Percentiles rank a stretch among this genome's conserved stretches.
These are phyloP conservation scores for Oryza glaberrima DNA, from an alignment of 176 grass and related monocot genomes.

Conservation along the genomic window DNA sequence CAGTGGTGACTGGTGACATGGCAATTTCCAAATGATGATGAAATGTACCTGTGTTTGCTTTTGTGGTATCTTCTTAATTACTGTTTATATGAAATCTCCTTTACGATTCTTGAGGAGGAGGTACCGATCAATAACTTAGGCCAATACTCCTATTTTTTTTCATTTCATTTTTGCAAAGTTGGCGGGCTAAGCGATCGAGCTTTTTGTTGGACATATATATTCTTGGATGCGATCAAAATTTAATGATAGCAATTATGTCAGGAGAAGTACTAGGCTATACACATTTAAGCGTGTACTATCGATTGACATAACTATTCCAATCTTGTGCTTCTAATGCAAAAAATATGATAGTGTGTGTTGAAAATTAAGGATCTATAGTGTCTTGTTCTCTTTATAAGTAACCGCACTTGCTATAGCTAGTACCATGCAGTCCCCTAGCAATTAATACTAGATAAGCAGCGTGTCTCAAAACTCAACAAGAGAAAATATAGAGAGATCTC, in stretches of 20 bases:
- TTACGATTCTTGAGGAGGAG: too few relatives aligned
- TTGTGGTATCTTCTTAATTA: not conserved
- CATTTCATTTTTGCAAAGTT: not conserved
- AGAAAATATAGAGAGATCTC: too few relatives aligned
- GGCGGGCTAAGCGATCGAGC: not conserved
- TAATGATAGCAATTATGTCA: constrained; percentile 31
- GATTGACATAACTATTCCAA: not conserved
- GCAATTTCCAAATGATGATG: too few relatives aligned
- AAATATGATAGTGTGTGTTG: constrained; percentile 10
- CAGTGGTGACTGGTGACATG: too few relatives aligned
- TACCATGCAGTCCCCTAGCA: not conserved
- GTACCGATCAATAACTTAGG: not conserved
- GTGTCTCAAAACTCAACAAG: not conserved
- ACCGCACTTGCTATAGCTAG: not conserved
- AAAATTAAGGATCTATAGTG: not conserved
- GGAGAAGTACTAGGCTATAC: constrained; percentile 35
- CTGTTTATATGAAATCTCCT: too few relatives aligned
- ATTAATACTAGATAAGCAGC: not conserved
- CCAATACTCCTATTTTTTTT: not conserved
- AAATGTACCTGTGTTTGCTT: not conserved
- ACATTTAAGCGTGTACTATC: constrained; percentile 14
- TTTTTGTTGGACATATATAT: not conserved
- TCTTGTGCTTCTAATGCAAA: constrained; percentile 13
- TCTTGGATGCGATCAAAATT: constrained; percentile 26
- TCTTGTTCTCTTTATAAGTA: not conserved